Conservation (phyloP, 1,139 yeast species). For the Nakaseomyces glabratus region DNA sequence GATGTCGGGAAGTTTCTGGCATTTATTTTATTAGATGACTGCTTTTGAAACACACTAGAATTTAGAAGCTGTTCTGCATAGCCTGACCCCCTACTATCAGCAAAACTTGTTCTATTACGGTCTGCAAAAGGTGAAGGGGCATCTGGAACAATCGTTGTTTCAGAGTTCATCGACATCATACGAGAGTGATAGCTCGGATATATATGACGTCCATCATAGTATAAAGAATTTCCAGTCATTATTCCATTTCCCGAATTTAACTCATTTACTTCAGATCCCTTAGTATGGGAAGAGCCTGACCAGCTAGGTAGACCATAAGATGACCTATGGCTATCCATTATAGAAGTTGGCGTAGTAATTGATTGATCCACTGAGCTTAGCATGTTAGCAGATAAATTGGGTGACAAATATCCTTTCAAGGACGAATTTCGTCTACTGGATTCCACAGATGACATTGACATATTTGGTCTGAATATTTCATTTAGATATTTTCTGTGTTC, state of each 20-base stretch:
- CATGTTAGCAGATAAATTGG: not conserved
- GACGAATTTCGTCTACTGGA: constrained; percentile 4
- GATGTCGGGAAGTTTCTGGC: too few species aligned
- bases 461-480: constrained; percentile 4
- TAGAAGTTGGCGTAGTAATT: not conserved
- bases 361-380: not conserved
- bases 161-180: not conserved
- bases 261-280: too few species aligned
- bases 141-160: constrained; percentile 1
- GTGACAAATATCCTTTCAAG: constrained; percentile 3
- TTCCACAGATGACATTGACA: constrained; percentile 1
- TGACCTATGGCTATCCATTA: not conserved
- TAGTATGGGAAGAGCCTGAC: too few species aligned
- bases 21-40: too few species aligned
- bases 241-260: too few species aligned
- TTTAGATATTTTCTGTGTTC: constrained; percentile 3
- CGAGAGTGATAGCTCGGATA: not conserved
- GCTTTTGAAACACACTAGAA: too few species aligned
- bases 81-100: not conserved
- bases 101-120: not conserved
- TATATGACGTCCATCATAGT: not conserved
- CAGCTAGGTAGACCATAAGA: constrained; percentile 1
- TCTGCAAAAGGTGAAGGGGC: not conserved
- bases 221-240: not conserved
- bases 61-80: too few species aligned